Base-by-base conservation (phyloP, 2,329 filamentous ascomycete species). In the Acrocalymma vagum region DNA sequence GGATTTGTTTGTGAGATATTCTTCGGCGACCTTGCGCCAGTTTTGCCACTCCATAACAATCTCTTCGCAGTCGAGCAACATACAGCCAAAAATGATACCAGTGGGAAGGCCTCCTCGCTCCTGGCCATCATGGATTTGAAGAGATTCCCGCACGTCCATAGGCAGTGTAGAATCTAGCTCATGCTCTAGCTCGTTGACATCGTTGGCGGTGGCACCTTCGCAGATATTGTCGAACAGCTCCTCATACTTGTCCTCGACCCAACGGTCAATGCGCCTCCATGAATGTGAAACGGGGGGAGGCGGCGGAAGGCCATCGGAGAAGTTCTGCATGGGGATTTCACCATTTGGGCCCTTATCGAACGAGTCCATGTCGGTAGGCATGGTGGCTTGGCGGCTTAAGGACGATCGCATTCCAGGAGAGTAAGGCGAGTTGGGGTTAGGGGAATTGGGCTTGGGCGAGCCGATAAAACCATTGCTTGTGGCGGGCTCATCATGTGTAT, bases 41-140 rank as follows among this genome's bases (percentile, higher is more conserved):
- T 96, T 95, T 60, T 89, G 87, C 90, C 93, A 97, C 69, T 99
- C 94, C 69, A 96, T 91, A 15, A 96, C 87, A 57, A 99, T 96
- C 67, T 99, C 94, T 71, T 99, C 94, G 65, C 94, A 97, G 70
- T 99, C 94, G 42, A 99, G 82, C 51, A 99, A 75, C 94, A 99
- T 99, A 67, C 84, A 87, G 45, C 92, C 83, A 60, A 99, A 97
- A 47, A 99, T 83, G 55, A 97, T 87, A 50, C 94, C 94, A 0
- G 93, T 96, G 1, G 94, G 94, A 42, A 81, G 80, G 51, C 94
- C 94, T 48, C 91, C 90, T 51, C 94, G 87, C 73, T 99, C 94
- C 72, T 99, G 94, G n/a, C 94, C 94, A 63, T 99, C 94, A 69
- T 99, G 94, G 37, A 90, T 71, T 75, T 88, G 85, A 60, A 96